Evolutionary conservation across 495 filamentous ascomycete genomes (phyloP).

Genomic region (Ascobolus immersus): DNA sequence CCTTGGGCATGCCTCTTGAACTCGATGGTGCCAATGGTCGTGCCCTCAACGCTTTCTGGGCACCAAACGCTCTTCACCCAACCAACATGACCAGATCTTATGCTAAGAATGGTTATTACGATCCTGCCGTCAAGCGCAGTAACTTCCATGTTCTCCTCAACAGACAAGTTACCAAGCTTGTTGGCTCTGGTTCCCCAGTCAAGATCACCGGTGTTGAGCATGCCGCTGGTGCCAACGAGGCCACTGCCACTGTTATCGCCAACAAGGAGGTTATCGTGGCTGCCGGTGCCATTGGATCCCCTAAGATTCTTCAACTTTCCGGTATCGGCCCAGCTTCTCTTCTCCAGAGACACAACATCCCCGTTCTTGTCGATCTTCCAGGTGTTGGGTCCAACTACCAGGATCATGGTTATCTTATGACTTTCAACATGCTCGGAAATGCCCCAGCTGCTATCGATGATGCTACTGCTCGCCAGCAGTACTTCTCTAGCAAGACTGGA

Average conservation of each 20-base stretch:
- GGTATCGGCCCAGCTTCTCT: conserved; percentile 23
- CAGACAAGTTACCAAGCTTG: conserved; percentile 13
- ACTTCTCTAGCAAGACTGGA: too few species aligned
- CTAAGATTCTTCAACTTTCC: conserved; percentile 22
- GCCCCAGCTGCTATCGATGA: too few species aligned
- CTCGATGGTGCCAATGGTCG: conserved; percentile 24
- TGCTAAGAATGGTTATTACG: conserved; percentile 17
- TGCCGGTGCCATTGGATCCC: conserved; percentile 22
- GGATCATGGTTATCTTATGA: conserved; percentile 23
- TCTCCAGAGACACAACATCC: conserved; percentile 18
- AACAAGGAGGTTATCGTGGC: conserved; percentile 24
- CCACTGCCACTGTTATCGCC: conserved; percentile 15
- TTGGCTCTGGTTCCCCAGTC: conserved; percentile 6
- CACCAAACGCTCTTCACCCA: conserved; percentile 22
- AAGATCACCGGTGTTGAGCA: conserved; percentile 7
- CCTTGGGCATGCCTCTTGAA: conserved; percentile 24
- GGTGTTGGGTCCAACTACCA: conserved; percentile 27
- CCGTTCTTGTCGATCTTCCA: conserved; percentile 22
- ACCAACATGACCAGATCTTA: conserved; percentile 20
- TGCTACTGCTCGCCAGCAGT: too few species aligned
- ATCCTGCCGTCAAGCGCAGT: conserved; percentile 9
- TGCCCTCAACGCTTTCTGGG: conserved; percentile 23
- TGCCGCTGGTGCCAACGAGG: too few species aligned
- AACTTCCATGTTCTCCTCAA: conserved; percentile 17
- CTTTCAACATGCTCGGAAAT: too few species aligned